Evolutionary conservation across 225 moss, liverwort and hornwort species (phyloP), one percentile per base, ranked within the genome.

Genomic region (Polytrichum commune): DNA sequence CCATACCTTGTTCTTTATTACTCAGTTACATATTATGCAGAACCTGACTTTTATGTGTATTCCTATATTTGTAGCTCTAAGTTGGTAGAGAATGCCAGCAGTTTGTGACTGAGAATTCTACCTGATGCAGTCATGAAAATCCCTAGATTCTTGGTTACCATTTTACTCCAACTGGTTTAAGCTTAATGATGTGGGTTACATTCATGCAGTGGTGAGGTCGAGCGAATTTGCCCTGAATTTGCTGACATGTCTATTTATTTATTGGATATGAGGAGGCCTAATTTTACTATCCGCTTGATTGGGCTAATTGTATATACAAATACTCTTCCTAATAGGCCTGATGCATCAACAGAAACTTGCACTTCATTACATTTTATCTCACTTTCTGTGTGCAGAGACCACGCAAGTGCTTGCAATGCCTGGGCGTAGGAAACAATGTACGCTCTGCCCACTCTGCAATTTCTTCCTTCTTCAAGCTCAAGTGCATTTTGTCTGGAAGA

Each of bases 351-450:
- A 46, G 13, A 16, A 13, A 63, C 54, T 32, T 56, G 18, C 20
- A 33, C 18, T 61, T 24, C 32, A n/a, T 29, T 27, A 35, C 27
- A 27, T 63, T 61, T 26, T 70, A 18, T 65, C 62, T 29, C 54
- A 27, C 79, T 23, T 58, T 69, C 54, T 63, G 35, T 32, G 73
- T 69, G 75, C 73, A 87, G 87, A 88, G 77, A 70, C 88, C 85
- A 5, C 85, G 85, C 60, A 84, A 73, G 64, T 88, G 88, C 74
- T 26, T 82, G 27, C 63, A 46, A 33, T 88, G 88, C 85, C 85
- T 88, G 29, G 88, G 88, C n/a, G 82, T 88, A 35, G 88, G 88
- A 54, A 88, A 85, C 65, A 88, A 88, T 54, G 88, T 85, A 74
- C 20, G 46, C 54, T 13, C 29, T 55, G 60, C 28, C 60, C 18